Conservation (phyloP, 192 early-diverging fungal species). For the Gaertneriomyces sp. region DNA sequence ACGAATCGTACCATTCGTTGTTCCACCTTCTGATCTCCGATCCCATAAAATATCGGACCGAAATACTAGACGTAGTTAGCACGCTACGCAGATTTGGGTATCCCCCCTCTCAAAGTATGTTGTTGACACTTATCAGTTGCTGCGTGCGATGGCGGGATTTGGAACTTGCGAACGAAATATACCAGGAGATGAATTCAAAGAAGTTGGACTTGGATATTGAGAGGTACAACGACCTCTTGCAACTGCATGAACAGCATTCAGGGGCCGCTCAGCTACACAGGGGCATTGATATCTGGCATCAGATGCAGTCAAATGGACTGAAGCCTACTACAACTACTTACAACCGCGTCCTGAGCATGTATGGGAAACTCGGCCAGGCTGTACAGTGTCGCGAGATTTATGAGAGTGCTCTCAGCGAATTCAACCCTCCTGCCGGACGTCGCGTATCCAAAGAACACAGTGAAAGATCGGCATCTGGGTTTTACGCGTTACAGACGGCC, state of each 20-base stretch:
- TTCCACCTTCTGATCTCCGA: slow-evolving; percentile 27
- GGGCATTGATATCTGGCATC: slow-evolving; percentile 23
- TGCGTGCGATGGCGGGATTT: slow-evolving; percentile 20
- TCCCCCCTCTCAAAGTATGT: slow-evolving; percentile 7
- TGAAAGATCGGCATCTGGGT: too few species aligned
- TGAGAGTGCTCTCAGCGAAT: not conserved
- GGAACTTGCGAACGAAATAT: slow-evolving; percentile 13
- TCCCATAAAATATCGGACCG: slow-evolving; percentile 11
- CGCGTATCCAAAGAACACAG: too few species aligned
- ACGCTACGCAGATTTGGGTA: slow-evolving; percentile 20
- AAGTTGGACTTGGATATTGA: not conserved
- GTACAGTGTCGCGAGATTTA: slow-evolving; percentile 1
- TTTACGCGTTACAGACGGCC: slow-evolving; percentile 1
- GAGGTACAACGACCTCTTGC: slow-evolving; percentile 17
- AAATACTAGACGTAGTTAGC: slow-evolving; percentile 8
- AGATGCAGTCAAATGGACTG: not conserved
- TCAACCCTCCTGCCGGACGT: not conserved
- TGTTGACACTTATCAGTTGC: slow-evolving; percentile 10
- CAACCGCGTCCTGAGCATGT: slow-evolving; percentile 13
- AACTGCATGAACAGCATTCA: not conserved
- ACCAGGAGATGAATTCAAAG: slow-evolving; percentile 15
- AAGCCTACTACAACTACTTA: not conserved
- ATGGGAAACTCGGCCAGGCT: slow-evolving; percentile 5
- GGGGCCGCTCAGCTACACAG: slow-evolving; percentile 10
- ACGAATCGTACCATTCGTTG: slow-evolving; percentile 29